Percentiles rank a stretch among this genome's conserved stretches.
These are phyloP conservation scores for Larix kaempferi DNA, from an alignment of 75 land plant genomes.

Conservation along the genomic window DNA sequence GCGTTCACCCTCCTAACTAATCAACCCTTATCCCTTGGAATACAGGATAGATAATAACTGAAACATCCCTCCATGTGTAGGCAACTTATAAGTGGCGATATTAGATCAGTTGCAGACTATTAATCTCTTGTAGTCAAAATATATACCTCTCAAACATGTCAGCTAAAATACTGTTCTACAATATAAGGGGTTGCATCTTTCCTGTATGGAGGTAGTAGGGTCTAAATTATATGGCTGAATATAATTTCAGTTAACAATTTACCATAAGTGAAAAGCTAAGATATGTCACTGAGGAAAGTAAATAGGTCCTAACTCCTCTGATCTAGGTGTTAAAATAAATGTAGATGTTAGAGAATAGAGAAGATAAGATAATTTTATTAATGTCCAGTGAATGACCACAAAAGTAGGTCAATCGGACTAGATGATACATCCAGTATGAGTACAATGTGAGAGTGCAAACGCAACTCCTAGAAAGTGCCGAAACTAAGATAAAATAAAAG, in stretches of 20 bases:
- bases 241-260: background rate
- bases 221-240: background rate
- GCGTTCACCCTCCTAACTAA: background rate
- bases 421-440: too few relatives aligned
- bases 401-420: too few relatives aligned
- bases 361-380: too few relatives aligned
- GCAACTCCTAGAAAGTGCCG: too few relatives aligned
- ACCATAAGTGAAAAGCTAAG: background rate
- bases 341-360: background rate
- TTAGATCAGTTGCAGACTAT: background rate
- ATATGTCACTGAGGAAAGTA: background rate
- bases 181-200: background rate
- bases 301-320: background rate
- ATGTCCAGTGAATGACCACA: too few relatives aligned
- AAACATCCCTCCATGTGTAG: background rate
- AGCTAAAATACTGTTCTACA: background rate
- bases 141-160: background rate
- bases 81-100: background rate
- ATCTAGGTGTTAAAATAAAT: background rate
- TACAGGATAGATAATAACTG: background rate
- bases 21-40: background rate
- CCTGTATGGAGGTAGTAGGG: background rate
- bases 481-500: too few relatives aligned
- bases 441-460: too few relatives aligned
- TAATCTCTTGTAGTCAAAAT: background rate